Base-by-base conservation (phyloP, 352 stramenopile genomes). In the Phytophthora lateralis region DNA sequence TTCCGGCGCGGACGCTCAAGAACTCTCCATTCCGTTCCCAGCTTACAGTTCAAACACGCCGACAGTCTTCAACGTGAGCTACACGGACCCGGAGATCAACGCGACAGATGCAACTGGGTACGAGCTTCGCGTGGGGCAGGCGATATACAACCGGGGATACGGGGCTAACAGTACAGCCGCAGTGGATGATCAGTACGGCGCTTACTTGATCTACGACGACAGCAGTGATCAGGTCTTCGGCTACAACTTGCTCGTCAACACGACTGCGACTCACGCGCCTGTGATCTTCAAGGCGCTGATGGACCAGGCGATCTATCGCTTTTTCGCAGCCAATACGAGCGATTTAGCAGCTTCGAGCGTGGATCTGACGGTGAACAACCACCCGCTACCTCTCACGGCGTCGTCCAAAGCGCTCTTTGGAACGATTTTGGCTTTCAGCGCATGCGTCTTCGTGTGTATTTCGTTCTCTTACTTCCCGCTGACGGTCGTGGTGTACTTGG, bases 401-500 rank as follows among this genome's bases (percentile, higher is more conserved):
- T 69, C 58, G 0, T 53, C 55, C 6, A 69, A 80, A 48, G 32
- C 67, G 9, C 26, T 87, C 0, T 76, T 81, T 26, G 56, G 41
- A 3, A 70, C 75, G 2, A 66, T 63, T 42, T 44, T 75, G 6
- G 71, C 75, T 14, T 85, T 98, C 37, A 60, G 84, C 7, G 85
- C 90, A 15, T 70, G 66, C 8, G 52, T 89, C 17, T 87, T 98
- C 49, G 82, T 97, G 53, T 80, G 95, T 10, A 85, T 98, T 41
- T 87, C 89, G 1, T 91, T 98, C 45, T 83, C 86, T 9, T 98
- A 93, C 62, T 81, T 97, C 24, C 88, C 92, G 0, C 86, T 85
- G 0, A 88, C 86, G 4, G 93, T 97, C 58, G 96, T 94, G 39
- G 91, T 96, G 11, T 98, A 98, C 65, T 73, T 99, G 43, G 96